phyloP scores from a whole-genome alignment of 148 eudicot species.

The Fagopyrum esculentum region DNA sequence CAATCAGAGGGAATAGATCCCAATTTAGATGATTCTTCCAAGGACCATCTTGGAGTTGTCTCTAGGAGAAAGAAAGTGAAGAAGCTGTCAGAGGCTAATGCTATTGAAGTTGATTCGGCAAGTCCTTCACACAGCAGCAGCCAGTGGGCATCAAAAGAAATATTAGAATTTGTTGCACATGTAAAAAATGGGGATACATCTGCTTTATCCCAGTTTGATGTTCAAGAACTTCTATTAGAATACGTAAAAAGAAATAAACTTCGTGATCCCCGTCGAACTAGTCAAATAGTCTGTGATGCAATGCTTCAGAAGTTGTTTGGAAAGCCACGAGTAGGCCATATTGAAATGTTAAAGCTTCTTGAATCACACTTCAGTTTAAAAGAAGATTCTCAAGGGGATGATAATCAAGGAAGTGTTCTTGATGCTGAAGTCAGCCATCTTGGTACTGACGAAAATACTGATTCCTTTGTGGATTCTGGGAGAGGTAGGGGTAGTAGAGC shows the following conservation, averaged over 20 bases:
- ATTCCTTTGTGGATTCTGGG: constrained; percentile 34
- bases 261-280: constrained; percentile 63
- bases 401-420: constrained; percentile 68
- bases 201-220: constrained; percentile 55
- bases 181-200: constrained; percentile 62
- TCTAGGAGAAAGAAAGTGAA: constrained; percentile 47
- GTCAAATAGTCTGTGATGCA: constrained; percentile 66
- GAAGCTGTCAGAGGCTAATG: constrained; percentile 40
- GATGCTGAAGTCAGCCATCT: constrained; percentile 47
- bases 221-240: constrained; percentile 59
- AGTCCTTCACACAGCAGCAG: constrained; percentile 21
- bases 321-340: constrained; percentile 67
- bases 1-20: constrained; percentile 40
- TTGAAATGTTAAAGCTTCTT: constrained; percentile 76
- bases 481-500: constrained; percentile 57
- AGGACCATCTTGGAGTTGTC: constrained; percentile 31
- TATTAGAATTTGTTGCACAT: constrained; percentile 62
- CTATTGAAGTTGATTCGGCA: constrained; percentile 27
- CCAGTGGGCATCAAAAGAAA: constrained; percentile 68
- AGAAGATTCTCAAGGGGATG: constrained; percentile 69
- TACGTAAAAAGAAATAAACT: constrained; percentile 61
- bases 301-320: constrained; percentile 59
- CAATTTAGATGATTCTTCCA: constrained; percentile 51
- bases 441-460: constrained; percentile 60
- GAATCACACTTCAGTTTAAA: constrained; percentile 61